These are phyloP conservation scores for Microdochium paspali DNA, from an alignment of 2,329 filamentous ascomycete species.

Conservation along the genomic window DNA sequence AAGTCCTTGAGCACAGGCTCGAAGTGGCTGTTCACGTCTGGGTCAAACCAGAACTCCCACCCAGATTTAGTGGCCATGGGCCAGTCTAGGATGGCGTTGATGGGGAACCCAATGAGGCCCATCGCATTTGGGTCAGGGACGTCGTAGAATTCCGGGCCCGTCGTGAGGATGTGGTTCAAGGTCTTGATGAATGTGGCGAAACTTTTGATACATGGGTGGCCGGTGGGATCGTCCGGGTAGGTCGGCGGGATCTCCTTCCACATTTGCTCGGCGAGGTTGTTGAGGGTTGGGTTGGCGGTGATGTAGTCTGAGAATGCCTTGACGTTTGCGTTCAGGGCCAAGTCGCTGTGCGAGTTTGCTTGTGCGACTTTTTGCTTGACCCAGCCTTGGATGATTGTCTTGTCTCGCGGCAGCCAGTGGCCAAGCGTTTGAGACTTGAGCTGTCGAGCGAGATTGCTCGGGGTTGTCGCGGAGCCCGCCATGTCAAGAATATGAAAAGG, in stretches of 20 bases:
- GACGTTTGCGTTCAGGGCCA: background rate
- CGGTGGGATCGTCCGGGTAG: background rate
- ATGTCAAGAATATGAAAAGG: too few species aligned
- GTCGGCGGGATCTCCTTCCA: background rate
- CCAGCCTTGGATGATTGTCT: background rate
- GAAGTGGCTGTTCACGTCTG: conserved; percentile 36
- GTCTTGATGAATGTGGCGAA: background rate
- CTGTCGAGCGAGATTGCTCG: background rate
- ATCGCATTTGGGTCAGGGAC: conserved; percentile 2
- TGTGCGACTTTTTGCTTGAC: background rate
- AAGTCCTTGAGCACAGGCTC: conserved; percentile 39
- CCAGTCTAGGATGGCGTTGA: conserved; percentile 44
- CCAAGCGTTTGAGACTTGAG: background rate
- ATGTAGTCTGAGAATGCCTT: background rate
- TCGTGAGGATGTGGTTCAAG: background rate
- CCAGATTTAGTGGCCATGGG: conserved; percentile 41
- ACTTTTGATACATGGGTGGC: background rate
- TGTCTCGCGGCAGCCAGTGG: background rate
- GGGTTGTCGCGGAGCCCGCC: too few species aligned
- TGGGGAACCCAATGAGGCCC: conserved; percentile 39
- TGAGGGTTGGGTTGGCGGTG: background rate
- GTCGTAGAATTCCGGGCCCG: background rate
- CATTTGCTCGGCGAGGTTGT: background rate
- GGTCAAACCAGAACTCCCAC: conserved; percentile 37
- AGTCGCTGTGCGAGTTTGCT: background rate